Base-by-base conservation (phyloP, 78 protist genomes). In the Dictyostelium intermedium region DNA sequence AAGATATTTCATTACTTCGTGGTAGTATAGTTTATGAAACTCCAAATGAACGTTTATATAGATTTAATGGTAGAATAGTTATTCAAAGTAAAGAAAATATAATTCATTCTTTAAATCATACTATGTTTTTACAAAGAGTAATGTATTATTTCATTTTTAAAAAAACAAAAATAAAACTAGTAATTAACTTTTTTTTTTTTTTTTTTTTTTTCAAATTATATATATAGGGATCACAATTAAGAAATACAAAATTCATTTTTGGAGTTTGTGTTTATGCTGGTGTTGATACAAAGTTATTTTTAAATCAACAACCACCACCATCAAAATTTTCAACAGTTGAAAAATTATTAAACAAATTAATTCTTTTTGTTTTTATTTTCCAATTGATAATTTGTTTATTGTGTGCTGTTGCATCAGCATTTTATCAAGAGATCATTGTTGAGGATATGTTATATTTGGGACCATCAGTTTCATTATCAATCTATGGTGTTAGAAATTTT, bases 251-350 rank as follows among this genome's bases (percentile, higher is more conserved):
- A 14, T 78, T 61, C 66, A 91, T 83, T 18, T 93, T 50, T 93
- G 96, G 85, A 2, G 82, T 79, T 43, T 39, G 70, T 27, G 92
- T 83, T 13, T 95, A 95, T 74, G 82, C 97, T 18, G 97, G 97
- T 30, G 50, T 89, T 41, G 93, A 95, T 45, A 95, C 97, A 1
- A 95, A 95, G 30, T 56, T 95, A 45, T 82, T 53, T 30, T 79
- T 95, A 20, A 96, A 96, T 66, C 97, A 96, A 79, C 94, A 91
- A 63, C 91, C 94, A 27, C 97, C 97, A 27, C 97, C 97, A 37
- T 85, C 94, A 2, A 96, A 96, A 50, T 91, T 96, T 73, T 96
- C 97, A 63, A 76, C 92, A 20, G 92, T 84, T 32, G 97, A 96
- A 32, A 91, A 80, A 27, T 35, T 85, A 9, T 73, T 96, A 81